These are phyloP conservation scores for Candida loeiensis DNA, from an alignment of 805 yeast genomes.

Conservation along the genomic window DNA sequence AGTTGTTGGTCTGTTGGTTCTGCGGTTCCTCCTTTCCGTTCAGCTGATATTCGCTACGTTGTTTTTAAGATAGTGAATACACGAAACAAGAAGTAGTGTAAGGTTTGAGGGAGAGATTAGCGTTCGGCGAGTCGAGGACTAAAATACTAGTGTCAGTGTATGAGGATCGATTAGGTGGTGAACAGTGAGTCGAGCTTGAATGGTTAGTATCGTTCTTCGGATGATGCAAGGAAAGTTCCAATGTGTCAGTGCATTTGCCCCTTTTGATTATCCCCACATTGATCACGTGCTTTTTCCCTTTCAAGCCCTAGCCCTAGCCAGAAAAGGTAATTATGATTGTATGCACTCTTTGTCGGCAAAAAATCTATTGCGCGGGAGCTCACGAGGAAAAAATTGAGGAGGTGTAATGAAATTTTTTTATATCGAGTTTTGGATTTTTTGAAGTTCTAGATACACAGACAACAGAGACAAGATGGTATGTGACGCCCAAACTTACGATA, in stretches of 20 bases:
- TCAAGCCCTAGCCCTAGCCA: constrained; percentile 8
- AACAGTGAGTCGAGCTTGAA: no score
- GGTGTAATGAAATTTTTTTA: constrained; percentile 8
- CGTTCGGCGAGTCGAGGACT: no score
- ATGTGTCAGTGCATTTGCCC: no score
- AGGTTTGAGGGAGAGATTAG: background rate
- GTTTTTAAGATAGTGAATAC: constrained; percentile 3
- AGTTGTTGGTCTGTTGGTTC: background rate
- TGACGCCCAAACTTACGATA: constrained; percentile 3
- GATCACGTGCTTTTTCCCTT: background rate
- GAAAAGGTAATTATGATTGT: background rate
- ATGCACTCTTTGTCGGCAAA: background rate
- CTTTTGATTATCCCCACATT: no score
- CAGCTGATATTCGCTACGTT: background rate
- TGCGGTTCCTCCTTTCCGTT: background rate
- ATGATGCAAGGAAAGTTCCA: no score
- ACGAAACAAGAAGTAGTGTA: background rate
- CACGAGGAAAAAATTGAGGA: constrained; percentile 7
- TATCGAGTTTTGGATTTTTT: constrained; percentile 7
- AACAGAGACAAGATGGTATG: constrained; percentile 17
- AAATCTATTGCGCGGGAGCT: constrained; percentile 1
- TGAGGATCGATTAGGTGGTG: no score
- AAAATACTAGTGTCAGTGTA: no score
- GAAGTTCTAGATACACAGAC: constrained; percentile 7
- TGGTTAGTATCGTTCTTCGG: no score